Evolutionary conservation across 169 alveolate genomes (phyloP).

Genomic region (Blepharisma undulans): DNA sequence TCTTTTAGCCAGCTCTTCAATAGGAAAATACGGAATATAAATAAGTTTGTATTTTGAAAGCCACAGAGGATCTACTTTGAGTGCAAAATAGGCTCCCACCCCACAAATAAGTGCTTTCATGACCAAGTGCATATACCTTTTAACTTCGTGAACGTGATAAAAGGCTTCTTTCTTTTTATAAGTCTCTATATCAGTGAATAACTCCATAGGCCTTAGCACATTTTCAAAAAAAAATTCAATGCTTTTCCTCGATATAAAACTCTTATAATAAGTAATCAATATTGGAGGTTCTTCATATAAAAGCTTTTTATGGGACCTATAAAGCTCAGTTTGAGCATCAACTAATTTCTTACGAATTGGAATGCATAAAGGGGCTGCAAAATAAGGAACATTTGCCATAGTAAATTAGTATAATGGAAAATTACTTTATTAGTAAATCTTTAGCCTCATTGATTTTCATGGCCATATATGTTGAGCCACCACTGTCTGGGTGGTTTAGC

Average conservation of each 20-base stretch:
- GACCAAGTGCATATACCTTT: neutral
- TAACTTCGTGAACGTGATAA: neutral
- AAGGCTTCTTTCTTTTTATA: neutral
- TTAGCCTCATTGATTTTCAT: conserved; percentile 82
- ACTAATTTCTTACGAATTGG: neutral
- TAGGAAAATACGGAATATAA: neutral
- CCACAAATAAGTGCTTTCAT: neutral
- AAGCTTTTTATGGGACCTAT: neutral
- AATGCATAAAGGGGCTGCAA: neutral
- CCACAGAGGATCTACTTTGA: neutral
- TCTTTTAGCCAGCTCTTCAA: neutral
- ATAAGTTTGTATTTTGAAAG: neutral
- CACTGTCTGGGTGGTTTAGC: conserved; percentile 79
- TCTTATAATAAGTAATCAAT: neutral
- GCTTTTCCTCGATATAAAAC: neutral
- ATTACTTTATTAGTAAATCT: conserved; percentile 51
- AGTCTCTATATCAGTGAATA: neutral
- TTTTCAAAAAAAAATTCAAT: neutral
- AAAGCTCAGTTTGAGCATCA: conserved; percentile 10
- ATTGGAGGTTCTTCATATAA: neutral
- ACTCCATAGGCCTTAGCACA: neutral
- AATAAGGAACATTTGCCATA: neutral
- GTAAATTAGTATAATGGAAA: conserved; percentile 26
- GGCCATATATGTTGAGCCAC: conserved; percentile 78
- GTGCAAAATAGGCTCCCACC: neutral